Percentiles rank a stretch among this genome's conserved stretches.
Conservation (phyloP, 192 early-diverging fungal species). For the Coemansia aciculifera region DNA sequence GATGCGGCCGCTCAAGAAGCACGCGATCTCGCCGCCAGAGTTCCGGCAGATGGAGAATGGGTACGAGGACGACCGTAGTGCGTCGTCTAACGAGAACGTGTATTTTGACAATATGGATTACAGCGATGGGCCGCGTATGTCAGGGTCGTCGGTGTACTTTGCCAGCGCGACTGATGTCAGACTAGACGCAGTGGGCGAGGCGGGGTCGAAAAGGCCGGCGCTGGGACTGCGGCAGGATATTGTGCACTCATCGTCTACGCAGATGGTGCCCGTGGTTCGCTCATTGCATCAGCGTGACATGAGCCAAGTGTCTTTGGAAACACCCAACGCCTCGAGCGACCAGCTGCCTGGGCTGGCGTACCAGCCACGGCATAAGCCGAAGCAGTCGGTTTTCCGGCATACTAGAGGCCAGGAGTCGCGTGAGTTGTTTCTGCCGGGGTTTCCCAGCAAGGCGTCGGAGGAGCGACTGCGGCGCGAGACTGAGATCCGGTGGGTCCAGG, state of each 20-base stretch:
- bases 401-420: conserved; percentile 19
- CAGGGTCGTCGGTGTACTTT: conserved; percentile 25
- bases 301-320: conserved; percentile 19
- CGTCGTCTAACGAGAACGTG: conserved; percentile 27
- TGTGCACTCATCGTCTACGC: conserved; percentile 7
- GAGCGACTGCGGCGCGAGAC: conserved; percentile 54
- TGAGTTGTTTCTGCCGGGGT: conserved; percentile 32
- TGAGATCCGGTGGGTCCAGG: conserved; percentile 52
- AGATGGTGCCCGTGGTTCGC: conserved; percentile 7
- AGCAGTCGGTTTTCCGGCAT: conserved; percentile 6
- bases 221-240: conserved; percentile 44
- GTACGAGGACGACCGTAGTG: conserved; percentile 25
- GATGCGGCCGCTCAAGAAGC: conserved; percentile 20
- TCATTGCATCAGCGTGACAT: conserved; percentile 19
- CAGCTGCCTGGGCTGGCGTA: conserved; percentile 17
- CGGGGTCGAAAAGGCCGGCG: conserved; percentile 30
- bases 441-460: conserved; percentile 43
- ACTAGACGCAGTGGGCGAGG: conserved; percentile 31
- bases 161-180: conserved; percentile 40
- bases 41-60: conserved; percentile 12
- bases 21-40: conserved; percentile 11
- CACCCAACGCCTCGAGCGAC: conserved; percentile 30
- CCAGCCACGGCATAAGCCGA: conserved; percentile 14
- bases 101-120: conserved; percentile 29
- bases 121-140: conserved; percentile 15